Evolutionary conservation across 768 basidiomycete genomes (phyloP).

Genomic region (Boletus rubescentipes): DNA sequence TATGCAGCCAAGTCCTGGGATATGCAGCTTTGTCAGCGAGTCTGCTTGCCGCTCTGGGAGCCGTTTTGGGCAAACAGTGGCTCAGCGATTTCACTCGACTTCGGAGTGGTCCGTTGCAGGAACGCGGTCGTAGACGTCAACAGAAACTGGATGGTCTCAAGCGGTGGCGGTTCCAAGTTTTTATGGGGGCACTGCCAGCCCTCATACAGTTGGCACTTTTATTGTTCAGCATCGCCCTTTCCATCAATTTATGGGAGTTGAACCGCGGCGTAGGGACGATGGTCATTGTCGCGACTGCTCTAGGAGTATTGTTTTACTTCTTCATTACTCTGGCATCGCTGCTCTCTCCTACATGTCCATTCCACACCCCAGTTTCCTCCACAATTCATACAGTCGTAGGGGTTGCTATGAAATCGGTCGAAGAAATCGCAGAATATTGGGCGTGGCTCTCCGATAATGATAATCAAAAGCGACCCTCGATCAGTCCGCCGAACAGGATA

Average conservation of each 20-base stretch:
- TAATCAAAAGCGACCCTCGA: neutral
- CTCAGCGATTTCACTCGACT: conserved; percentile 7
- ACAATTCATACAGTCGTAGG: neutral
- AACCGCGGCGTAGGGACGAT: conserved; percentile 7
- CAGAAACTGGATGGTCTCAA: conserved; percentile 18
- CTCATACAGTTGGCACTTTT: conserved; percentile 23
- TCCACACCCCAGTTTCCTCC: conserved; percentile 19
- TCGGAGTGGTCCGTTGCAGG: conserved; percentile 11
- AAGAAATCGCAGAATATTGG: conserved; percentile 3
- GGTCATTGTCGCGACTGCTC: conserved; percentile 6
- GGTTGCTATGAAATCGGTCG: neutral
- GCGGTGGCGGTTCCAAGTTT: conserved; percentile 15
- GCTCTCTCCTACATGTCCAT: conserved; percentile 13
- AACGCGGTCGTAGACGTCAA: conserved; percentile 17
- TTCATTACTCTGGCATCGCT: conserved; percentile 19
- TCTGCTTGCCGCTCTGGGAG: conserved; percentile 23
- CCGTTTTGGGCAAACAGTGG: conserved; percentile 20
- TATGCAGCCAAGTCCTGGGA: conserved; percentile 19
- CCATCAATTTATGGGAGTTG: conserved; percentile 14
- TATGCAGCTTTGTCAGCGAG: conserved; percentile 23
- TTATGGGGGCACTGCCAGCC: conserved; percentile 14
- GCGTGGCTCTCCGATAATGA: neutral
- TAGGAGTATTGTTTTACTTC: conserved; percentile 17
- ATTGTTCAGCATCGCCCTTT: conserved; percentile 18
- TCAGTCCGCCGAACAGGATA: neutral